A percentile compares a stretch with the other conserved stretches of the same genome.
Evolutionary conservation across 352 stramenopile genomes (phyloP).

Genomic region (Elongisporangium prolatum): DNA sequence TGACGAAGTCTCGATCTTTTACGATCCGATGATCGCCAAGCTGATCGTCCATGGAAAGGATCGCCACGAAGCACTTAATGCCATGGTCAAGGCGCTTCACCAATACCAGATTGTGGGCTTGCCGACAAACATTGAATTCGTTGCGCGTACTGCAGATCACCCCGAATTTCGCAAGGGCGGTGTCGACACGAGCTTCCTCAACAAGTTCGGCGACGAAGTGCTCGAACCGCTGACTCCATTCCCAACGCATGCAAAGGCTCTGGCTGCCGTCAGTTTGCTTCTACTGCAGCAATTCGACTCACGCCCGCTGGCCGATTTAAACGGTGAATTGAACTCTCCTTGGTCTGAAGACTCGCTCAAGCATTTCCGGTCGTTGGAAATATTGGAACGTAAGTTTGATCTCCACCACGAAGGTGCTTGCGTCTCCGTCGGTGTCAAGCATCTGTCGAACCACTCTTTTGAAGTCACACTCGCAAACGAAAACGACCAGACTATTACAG

Average conservation of each 20-base stretch:
- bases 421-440: constrained; percentile 38
- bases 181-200: constrained; percentile 93
- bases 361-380: constrained; percentile 61
- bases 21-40: constrained; percentile 94
- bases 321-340: constrained; percentile 44
- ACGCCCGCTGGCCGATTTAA: constrained; percentile 26
- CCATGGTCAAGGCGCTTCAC: constrained; percentile 79
- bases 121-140: constrained; percentile 94
- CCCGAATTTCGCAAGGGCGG: constrained; percentile 85
- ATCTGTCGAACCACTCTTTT: constrained; percentile 30
- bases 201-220: constrained; percentile 85
- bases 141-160: constrained; percentile 86
- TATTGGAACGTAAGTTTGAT: constrained; percentile 40
- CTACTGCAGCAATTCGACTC: constrained; percentile 53
- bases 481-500: constrained; percentile 8
- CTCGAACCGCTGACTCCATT: constrained; percentile 53
- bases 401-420: constrained; percentile 40
- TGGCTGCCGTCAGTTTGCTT: constrained; percentile 74
- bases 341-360: constrained; percentile 46
- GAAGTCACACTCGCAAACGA: constrained; percentile 29
- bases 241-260: constrained; percentile 54
- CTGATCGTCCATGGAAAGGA: constrained; percentile 89
- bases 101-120: constrained; percentile 92
- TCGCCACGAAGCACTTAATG: constrained; percentile 77
- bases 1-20: constrained; percentile 90